These are phyloP conservation scores for Fusarium sp. DNA, from an alignment of 2,329 filamentous ascomycete species.

Conservation along the genomic window DNA sequence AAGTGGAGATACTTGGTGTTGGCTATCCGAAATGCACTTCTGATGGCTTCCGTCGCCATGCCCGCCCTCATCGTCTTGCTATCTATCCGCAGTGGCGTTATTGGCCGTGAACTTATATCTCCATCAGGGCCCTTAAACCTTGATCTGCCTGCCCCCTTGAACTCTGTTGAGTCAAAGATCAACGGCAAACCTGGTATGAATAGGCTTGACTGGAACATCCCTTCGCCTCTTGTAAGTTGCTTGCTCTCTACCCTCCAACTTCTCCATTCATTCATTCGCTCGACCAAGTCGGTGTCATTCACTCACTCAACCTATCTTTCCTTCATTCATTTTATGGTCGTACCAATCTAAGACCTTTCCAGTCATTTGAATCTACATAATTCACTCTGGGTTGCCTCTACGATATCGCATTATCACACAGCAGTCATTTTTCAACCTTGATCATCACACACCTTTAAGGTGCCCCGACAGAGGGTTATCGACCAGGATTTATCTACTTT, in stretches of 20 bases:
- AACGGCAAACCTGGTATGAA: conserved; percentile 20
- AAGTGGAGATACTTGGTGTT: conserved; percentile 3
- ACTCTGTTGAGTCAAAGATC: conserved; percentile 15
- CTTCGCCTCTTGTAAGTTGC: conserved; percentile 9
- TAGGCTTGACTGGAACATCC: conserved; percentile 20
- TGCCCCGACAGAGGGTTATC: not conserved
- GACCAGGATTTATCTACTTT: not conserved
- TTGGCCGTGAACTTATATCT: conserved; percentile 11
- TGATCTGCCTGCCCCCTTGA: conserved; percentile 12
- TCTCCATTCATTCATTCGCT: conserved; percentile 17
- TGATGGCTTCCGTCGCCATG: conserved; percentile 29
- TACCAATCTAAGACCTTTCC: conserved; percentile 12
- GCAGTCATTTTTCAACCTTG: not conserved
- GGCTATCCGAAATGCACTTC: conserved; percentile 9
- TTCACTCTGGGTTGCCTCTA: not conserved
- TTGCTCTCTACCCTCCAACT: conserved; percentile 13
- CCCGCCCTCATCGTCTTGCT: conserved; percentile 26
- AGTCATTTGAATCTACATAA: conserved; percentile 19
- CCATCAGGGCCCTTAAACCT: conserved; percentile 28
- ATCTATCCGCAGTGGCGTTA: conserved; percentile 25
- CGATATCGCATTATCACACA: not conserved
- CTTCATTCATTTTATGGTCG: conserved; percentile 8
- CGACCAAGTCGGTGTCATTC: conserved; percentile 2
- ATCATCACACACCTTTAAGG: not conserved
- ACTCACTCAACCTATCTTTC: conserved; percentile 20